A percentile compares a stretch with the other conserved stretches of the same genome.
Evolutionary conservation across 2,329 filamentous ascomycete genomes (phyloP).

Genomic region (Harringtonia aguacate): DNA sequence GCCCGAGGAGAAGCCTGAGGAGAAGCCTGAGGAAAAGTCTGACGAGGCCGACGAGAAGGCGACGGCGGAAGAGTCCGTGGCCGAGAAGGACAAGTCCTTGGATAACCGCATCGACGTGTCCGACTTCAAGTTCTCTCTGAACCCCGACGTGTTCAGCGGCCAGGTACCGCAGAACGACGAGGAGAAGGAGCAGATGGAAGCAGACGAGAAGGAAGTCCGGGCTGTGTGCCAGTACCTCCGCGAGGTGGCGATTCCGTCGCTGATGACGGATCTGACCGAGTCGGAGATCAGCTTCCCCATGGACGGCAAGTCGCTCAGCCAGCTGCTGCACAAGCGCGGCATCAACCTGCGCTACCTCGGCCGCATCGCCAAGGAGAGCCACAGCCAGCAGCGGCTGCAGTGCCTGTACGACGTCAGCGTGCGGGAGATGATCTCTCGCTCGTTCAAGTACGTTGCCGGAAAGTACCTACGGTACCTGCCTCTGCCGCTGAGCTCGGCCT

Average conservation of each 20-base stretch:
- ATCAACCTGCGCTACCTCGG: slow-evolving; percentile 97
- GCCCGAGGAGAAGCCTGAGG: neutral
- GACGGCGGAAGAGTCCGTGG: slow-evolving; percentile 18
- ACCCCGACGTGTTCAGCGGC: slow-evolving; percentile 91
- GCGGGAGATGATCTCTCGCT: slow-evolving; percentile 91
- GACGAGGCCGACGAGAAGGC: slow-evolving; percentile 19
- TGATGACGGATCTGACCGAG: slow-evolving; percentile 79
- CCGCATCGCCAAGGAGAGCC: slow-evolving; percentile 61
- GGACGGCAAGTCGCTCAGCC: slow-evolving; percentile 87
- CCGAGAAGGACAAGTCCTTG: slow-evolving; percentile 24
- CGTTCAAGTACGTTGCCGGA: slow-evolving; percentile 87
- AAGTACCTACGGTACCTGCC: slow-evolving; percentile 71
- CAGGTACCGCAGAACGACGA: slow-evolving; percentile 82
- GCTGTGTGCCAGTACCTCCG: slow-evolving; percentile 71
- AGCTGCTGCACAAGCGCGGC: slow-evolving; percentile 87
- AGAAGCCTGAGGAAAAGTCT: slow-evolving; percentile 6
- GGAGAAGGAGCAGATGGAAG: slow-evolving; percentile 72
- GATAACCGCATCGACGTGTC: slow-evolving; percentile 74
- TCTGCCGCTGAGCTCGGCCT: slow-evolving; percentile 66
- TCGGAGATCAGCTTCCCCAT: slow-evolving; percentile 96
- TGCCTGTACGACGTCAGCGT: slow-evolving; percentile 68
- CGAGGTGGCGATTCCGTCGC: slow-evolving; percentile 67
- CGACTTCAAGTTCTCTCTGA: slow-evolving; percentile 77
- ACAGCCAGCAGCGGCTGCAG: slow-evolving; percentile 55
- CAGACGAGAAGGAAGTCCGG: slow-evolving; percentile 82